These are phyloP conservation scores for Cicer cuneatum DNA, from an alignment of 306 rosid species.

Conservation along the genomic window DNA sequence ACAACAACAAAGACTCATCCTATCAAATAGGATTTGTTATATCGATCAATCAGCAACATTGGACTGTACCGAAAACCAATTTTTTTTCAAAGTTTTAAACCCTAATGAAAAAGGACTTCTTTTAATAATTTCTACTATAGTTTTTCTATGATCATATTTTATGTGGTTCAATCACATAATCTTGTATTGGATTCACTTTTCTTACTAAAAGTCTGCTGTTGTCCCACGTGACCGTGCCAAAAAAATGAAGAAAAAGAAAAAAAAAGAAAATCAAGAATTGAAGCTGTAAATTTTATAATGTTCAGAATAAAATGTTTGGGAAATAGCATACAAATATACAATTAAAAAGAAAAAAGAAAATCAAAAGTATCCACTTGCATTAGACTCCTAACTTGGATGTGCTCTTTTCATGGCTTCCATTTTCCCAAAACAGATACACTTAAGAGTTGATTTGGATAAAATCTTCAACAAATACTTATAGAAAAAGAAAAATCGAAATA, in stretches of 20 bases:
- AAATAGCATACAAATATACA: slow-evolving; percentile 1
- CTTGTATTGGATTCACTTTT: neutral
- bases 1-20: neutral
- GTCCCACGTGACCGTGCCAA: neutral
- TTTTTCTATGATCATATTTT: neutral
- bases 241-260: neutral
- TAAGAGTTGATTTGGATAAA: neutral
- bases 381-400: neutral
- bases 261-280: neutral
- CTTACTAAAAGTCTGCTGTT: neutral
- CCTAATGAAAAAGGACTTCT: neutral
- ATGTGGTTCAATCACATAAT: neutral
- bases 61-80: neutral
- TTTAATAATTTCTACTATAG: neutral
- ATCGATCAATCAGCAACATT: neutral
- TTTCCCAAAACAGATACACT: neutral
- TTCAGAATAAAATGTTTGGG: slow-evolving; percentile 4
- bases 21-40: neutral
- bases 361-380: slow-evolving; percentile 20
- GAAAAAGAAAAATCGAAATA: neutral
- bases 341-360: neutral
- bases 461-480: neutral
- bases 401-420: neutral
- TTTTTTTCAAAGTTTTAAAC: neutral
- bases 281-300: neutral